A percentile compares a stretch with the other conserved stretches of the same genome.
These are phyloP conservation scores for Pythium sukuiense DNA, from an alignment of 352 stramenopile species.

Conservation along the genomic window DNA sequence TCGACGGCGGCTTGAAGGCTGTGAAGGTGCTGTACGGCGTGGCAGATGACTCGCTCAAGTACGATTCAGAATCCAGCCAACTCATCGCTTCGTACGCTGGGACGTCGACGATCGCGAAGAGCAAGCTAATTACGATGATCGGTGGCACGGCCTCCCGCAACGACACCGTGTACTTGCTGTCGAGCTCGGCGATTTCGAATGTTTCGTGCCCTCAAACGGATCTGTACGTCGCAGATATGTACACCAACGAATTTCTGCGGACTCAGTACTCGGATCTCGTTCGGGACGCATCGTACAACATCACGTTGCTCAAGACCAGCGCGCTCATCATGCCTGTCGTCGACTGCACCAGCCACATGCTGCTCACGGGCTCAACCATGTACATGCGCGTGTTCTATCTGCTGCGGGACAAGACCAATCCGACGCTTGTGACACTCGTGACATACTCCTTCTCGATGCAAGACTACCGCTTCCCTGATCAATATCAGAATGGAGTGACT, in stretches of 20 bases:
- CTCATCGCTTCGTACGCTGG: slow-evolving; percentile 16
- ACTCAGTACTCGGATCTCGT: slow-evolving; percentile 13
- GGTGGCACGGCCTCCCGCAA: slow-evolving; percentile 5
- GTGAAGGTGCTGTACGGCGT: slow-evolving; percentile 7
- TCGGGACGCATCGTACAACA: slow-evolving; percentile 18
- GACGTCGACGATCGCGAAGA: slow-evolving; percentile 13
- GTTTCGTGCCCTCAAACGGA: slow-evolving; percentile 6
- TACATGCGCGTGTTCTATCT: slow-evolving; percentile 22
- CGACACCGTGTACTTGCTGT: slow-evolving; percentile 25
- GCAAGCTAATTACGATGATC: neutral
- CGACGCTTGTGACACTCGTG: slow-evolving; percentile 13
- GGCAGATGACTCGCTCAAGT: slow-evolving; percentile 3
- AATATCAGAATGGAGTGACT: slow-evolving; percentile 6
- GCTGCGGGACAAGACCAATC: slow-evolving; percentile 10
- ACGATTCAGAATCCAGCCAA: neutral
- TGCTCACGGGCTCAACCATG: slow-evolving; percentile 9
- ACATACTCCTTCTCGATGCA: slow-evolving; percentile 17
- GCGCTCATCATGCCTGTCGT: slow-evolving; percentile 30
- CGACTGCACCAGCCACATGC: slow-evolving; percentile 33
- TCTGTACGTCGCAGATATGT: slow-evolving; percentile 9
- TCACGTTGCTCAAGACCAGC: slow-evolving; percentile 17
- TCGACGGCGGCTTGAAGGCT: neutral
- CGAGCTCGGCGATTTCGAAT: slow-evolving; percentile 5
- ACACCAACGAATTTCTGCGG: slow-evolving; percentile 18
- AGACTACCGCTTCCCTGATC: slow-evolving; percentile 16